Evolutionary conservation across 2,329 filamentous ascomycete genomes (phyloP).

Genomic region (Exophiala phaeomuriformis): DNA sequence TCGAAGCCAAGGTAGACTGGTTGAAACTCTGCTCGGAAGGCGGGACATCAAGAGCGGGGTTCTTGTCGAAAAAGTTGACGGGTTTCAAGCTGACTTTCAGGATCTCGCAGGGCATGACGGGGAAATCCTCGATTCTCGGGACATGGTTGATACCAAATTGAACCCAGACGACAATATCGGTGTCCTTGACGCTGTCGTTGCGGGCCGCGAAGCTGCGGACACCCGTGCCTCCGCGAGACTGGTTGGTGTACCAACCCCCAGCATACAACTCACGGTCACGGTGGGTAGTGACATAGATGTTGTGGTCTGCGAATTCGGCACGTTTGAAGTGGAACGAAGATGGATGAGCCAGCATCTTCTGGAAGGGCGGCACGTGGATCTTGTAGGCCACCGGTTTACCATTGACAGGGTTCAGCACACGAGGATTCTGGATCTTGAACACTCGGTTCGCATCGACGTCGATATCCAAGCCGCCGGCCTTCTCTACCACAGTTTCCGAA

Average conservation of each 20-base stretch:
- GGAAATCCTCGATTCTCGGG: conserved; percentile 58
- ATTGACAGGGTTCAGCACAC: conserved; percentile 48
- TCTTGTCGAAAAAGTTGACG: conserved; percentile 48
- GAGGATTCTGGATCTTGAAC: conserved; percentile 54
- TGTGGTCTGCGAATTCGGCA: conserved; percentile 50
- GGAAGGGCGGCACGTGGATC: conserved; percentile 49
- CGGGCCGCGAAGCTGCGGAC: conserved; percentile 47
- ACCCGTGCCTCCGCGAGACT: conserved; percentile 48
- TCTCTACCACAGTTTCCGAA: conserved; percentile 41
- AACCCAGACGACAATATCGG: conserved; percentile 51
- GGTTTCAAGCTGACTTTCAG: conserved; percentile 44
- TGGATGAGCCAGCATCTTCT: conserved; percentile 49
- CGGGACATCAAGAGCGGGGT: conserved; percentile 44
- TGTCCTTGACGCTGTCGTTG: conserved; percentile 41
- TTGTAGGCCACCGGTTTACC: conserved; percentile 51
- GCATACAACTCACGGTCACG: conserved; percentile 48
- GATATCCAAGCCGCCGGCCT: conserved; percentile 44
- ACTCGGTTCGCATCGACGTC: conserved; percentile 44
- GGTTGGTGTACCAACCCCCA: conserved; percentile 51
- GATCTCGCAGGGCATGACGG: conserved; percentile 59
- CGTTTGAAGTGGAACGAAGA: conserved; percentile 44
- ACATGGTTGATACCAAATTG: conserved; percentile 57
- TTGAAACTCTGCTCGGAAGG: conserved; percentile 38
- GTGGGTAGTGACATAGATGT: conserved; percentile 51
- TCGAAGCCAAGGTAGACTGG: conserved; percentile 27